Base-by-base conservation (phyloP, 2,329 filamentous ascomycete genomes). In the Trichophyton mentagrophytes region DNA sequence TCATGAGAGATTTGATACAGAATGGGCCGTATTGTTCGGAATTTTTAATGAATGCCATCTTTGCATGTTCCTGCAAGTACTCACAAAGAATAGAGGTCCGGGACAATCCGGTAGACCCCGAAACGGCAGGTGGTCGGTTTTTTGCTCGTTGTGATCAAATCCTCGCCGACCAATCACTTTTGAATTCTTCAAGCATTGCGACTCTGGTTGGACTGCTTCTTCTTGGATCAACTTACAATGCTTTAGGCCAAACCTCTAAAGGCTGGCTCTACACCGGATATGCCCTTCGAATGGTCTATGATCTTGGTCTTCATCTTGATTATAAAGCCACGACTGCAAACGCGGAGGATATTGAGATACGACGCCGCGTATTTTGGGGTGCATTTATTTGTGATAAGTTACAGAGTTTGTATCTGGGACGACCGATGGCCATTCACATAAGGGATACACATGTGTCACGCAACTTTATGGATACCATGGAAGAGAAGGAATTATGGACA, bases 341-440 rank as follows among this genome's bases (percentile, higher is more conserved):
- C 8, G 65, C 67, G 1, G 70, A 72, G 61, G 67, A 71, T 44
- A 55, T 68, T 6, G 68, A 71, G 58, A 69, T 70, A 27, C 65
- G 68, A 6, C 58, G 65, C 42, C 66, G 72, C 6, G 68, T 74
- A 0, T 72, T 73, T 51, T 72, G 70, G 71, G 69, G 70, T 2
- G 69, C 69, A 1, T 73, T 69, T 63, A 68, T 72, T 0, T 67
- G 67, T 3, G 81, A 82, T 62, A 83, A 82, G 64, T 75, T 82
- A 6, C 80, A 83, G 62, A 78, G 75, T 13, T 66, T 83, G 0
- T 83, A 82, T 57, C 79, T 80, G 64, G 81, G 80, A 0, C 76
- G 80, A 0, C 81, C 79, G 0, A 75, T 75, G 0, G 77, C 66
- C 7, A 69, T 72, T 30, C 63, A 65, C 30, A 61, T 70, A 2